A percentile compares a stretch with the other conserved stretches of the same genome.
Conservation (phyloP, 2,329 filamentous ascomycete genomes). For the Stemphylium lycopersici region DNA sequence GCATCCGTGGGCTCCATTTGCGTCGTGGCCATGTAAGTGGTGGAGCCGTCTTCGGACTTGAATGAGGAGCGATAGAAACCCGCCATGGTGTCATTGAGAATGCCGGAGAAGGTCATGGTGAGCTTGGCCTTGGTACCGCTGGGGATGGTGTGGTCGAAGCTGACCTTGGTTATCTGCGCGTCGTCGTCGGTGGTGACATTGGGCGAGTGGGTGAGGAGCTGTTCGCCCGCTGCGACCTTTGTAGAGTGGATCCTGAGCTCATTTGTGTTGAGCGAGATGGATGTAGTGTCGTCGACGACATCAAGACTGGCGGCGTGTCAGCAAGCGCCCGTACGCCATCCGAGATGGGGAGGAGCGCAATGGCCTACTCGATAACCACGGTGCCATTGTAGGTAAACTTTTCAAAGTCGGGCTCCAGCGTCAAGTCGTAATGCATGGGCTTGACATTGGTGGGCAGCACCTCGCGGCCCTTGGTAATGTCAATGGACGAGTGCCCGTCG, state of each 20-base stretch:
- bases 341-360: background rate
- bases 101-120: conserved; percentile 77
- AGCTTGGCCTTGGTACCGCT: conserved; percentile 80
- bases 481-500: conserved; percentile 62
- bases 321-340: conserved; percentile 4
- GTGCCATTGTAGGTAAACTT: conserved; percentile 86
- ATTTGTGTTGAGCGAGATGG: conserved; percentile 84
- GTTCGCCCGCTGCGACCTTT: conserved; percentile 68
- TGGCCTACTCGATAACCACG: conserved; percentile 75
- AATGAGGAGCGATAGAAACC: conserved; percentile 97
- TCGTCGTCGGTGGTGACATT: conserved; percentile 76
- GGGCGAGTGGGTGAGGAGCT: conserved; percentile 65
- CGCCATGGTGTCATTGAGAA: conserved; percentile 92
- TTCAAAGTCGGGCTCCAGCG: conserved; percentile 87
- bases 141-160: conserved; percentile 73
- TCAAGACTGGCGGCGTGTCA: conserved; percentile 64
- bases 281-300: conserved; percentile 81
- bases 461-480: conserved; percentile 73
- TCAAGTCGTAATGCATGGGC: conserved; percentile 89
- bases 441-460: conserved; percentile 91
- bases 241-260: conserved; percentile 83
- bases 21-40: conserved; percentile 83
- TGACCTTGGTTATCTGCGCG: conserved; percentile 80
- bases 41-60: conserved; percentile 78
- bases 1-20: conserved; percentile 98